Evolutionary conservation across 371 early-diverging fungal species (phyloP), one percentile per base, ranked within the genome.

Genomic region (Circinella umbellata): DNA sequence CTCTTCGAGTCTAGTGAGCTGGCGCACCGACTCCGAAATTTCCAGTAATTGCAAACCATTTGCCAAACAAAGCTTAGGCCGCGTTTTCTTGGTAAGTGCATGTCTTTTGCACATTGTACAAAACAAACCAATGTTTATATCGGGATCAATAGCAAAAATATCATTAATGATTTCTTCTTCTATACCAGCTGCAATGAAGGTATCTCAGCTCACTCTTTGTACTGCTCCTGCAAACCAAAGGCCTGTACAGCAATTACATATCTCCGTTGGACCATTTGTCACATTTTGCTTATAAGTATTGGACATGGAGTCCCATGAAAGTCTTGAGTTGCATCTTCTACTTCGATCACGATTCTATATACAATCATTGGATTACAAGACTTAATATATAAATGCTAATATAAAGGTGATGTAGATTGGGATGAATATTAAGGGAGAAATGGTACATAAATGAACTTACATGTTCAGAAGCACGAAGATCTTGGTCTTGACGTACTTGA

Each of bases 1-100:
- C 18, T 67, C 68, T 36, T 61, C 68, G 3, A 67, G 11, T 36
- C 61, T 60, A 34, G 49, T 61, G 3, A 67, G 36, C 18, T 59
- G 18, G 15, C 27, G 1, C 8, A 48, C 5, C 10, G 35, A 48
- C 3, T 36, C 13, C 5, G 35, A 3, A 3, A 51, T 7, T 7
- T 34, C 1, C 2, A 51, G 51, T 3, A 64, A 49, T 1, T 20
- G 34, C 8, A 64, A 17, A 8, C 64, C 64, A 17, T 48, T 46
- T 7, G 53, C 47, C 13, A 64, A 35, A 51, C 61, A 61, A 0
- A 61, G 5, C 61, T 20, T 61, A 3, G 61, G 61, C 1, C 54
- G 15, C 4, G 54, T 3, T n/a, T 54, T 54, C 18, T 54, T 54
- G 17, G 11, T n/a, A 15, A 18, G n/a, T 11, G 4, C 1, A 54